Evolutionary conservation across 2,329 filamentous ascomycete genomes (phyloP).

Genomic region (Teratosphaeria epicoccoides): DNA sequence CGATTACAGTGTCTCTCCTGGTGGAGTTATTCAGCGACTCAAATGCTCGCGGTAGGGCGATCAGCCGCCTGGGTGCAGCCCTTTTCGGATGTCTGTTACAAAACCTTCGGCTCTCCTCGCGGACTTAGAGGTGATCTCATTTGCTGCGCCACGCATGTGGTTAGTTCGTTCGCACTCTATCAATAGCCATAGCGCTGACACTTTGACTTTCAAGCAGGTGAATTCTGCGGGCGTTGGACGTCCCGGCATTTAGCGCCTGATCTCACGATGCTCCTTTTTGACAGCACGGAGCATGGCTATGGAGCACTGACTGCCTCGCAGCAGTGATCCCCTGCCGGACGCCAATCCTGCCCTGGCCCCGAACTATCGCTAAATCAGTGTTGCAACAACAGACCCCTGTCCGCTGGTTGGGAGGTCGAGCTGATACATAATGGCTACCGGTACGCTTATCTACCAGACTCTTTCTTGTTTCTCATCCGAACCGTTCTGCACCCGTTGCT

Average conservation of each 20-base stretch:
- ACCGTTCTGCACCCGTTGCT: slow-evolving; percentile 3
- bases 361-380: slow-evolving; percentile 12
- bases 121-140: not conserved
- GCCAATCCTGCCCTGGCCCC: slow-evolving; percentile 11
- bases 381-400: slow-evolving; percentile 13
- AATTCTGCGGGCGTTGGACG: slow-evolving; percentile 10
- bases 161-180: slow-evolving; percentile 9
- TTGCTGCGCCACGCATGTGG: not conserved
- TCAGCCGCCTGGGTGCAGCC: not conserved
- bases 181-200: slow-evolving; percentile 12
- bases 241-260: slow-evolving; percentile 12
- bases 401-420: slow-evolving; percentile 9
- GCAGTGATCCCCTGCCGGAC: slow-evolving; percentile 13
- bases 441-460: slow-evolving; percentile 5
- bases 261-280: slow-evolving; percentile 15
- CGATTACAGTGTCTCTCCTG: not conserved
- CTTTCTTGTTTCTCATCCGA: slow-evolving; percentile 2
- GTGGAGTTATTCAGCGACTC: not conserved
- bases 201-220: slow-evolving; percentile 8
- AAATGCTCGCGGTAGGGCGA: not conserved
- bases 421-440: slow-evolving; percentile 16
- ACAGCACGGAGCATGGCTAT: slow-evolving; percentile 13
- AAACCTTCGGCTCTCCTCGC: not conserved
- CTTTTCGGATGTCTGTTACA: not conserved
- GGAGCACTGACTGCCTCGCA: slow-evolving; percentile 11